phyloP scores from a whole-genome alignment of 139 green algal genomes.

The Desmodesmus armatus region DNA sequence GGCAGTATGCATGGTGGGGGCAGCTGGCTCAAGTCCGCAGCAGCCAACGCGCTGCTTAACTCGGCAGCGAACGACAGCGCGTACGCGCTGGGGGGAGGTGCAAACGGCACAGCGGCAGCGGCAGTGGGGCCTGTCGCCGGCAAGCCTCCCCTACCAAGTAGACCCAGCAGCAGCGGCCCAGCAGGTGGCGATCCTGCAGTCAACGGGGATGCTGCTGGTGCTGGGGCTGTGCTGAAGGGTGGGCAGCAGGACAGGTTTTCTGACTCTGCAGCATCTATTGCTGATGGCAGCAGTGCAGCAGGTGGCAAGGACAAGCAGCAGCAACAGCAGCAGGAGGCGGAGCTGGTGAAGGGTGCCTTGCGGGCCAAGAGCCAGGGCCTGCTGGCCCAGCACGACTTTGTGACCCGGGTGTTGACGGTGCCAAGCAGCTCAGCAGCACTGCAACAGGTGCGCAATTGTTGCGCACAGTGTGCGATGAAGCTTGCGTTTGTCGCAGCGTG shows the following conservation, averaged over 20 bases:
- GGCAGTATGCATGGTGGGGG: no score
- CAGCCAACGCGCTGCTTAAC: background rate
- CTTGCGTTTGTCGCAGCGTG: background rate
- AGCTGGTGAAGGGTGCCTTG: constrained; percentile 27
- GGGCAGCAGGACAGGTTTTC: no score
- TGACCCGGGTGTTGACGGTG: constrained; percentile 15
- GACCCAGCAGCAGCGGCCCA: constrained; percentile 10
- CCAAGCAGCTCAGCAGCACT: background rate
- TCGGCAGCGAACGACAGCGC: no score
- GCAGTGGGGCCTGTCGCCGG: no score
- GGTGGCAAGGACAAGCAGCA: background rate
- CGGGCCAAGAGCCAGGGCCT: constrained; percentile 25
- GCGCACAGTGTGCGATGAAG: background rate
- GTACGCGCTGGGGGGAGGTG: background rate
- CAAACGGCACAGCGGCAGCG: background rate
- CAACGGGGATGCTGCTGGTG: no score
- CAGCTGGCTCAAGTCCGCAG: background rate
- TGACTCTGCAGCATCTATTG: no score
- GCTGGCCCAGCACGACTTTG: constrained; percentile 41
- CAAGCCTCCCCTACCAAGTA: background rate
- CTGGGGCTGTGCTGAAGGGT: no score
- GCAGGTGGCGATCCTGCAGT: background rate
- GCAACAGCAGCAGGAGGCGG: constrained; percentile 16
- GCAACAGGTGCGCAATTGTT: background rate
- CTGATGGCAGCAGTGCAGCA: constrained; percentile 1